Percentiles rank a stretch among this genome's conserved stretches.
phyloP scores from a whole-genome alignment of 2,329 filamentous ascomycete species.

The Gaeumannomyces sp. region DNA sequence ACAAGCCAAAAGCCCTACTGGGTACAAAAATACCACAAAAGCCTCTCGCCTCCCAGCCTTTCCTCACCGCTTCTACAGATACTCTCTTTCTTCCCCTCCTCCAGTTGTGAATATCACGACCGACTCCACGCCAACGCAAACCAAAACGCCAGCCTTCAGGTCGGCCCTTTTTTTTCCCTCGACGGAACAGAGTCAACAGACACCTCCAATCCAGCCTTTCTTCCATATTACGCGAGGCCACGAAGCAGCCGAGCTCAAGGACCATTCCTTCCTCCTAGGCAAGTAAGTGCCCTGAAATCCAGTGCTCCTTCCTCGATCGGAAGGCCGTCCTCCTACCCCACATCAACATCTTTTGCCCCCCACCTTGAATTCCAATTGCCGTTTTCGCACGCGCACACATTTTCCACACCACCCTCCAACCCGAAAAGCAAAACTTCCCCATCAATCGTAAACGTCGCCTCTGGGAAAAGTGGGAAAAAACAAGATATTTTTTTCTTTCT shows the following conservation, averaged over 20 bases:
- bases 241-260: neutral
- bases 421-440: neutral
- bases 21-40: conserved; percentile 3
- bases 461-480: neutral
- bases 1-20: neutral
- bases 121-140: neutral
- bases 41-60: neutral
- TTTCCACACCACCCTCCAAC: conserved; percentile 1
- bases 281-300: neutral
- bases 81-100: neutral
- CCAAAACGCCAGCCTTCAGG: neutral
- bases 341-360: neutral
- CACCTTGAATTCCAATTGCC: neutral
- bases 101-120: neutral
- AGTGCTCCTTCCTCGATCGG: neutral
- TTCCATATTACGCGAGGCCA: neutral
- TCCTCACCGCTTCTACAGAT: neutral
- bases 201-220: neutral
- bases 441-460: neutral
- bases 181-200: neutral
- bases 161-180: neutral
- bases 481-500: neutral
- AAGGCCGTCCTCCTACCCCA: neutral
- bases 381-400: conserved; percentile 3
- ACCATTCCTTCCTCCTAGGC: neutral